Evolutionary conservation across 257 asterid species (phyloP), one percentile per base, ranked within the genome.

Genomic region (Petrea volubilis): DNA sequence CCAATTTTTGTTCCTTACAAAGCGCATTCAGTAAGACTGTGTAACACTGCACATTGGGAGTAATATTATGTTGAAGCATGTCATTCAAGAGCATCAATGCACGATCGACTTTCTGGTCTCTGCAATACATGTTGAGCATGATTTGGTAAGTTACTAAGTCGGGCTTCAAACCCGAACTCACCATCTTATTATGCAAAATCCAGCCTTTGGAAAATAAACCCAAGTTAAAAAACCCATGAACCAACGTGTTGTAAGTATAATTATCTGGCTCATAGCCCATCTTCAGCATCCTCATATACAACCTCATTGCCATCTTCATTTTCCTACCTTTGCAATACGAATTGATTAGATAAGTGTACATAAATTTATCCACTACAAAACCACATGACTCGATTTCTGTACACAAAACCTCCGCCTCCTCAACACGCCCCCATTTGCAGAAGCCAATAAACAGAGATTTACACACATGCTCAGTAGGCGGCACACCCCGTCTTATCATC

Each of bases 231-330:
- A 84, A 86, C 61, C 95, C 92, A 10, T 82, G 74, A 52, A 88
- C 71, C 69, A 86, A 74, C 3, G 92, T 84, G 61, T 82, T 82
- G 60, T 75, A 88, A 23, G 85, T 82, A 64, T 78, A 84, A 27
- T 69, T 79, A 80, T 88, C 92, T 0, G 82, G 87, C 64, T 73
- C 78, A 70, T 80, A 81, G 0, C 86, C 87, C 82, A 79, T 51
- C 75, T 88, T 82, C 2, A 84, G 70, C 95, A 88, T 84, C 74
- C 81, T 86, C 52, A 82, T 51, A 71, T 79, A 79, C 80, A 86
- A 49, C 62, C 87, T 86, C 88, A 80, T 82, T 33, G 92, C 90
- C 87, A 81, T 82, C 77, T 78, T 79, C 86, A 88, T 77, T 74
- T 86, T 82, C 78, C 80, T 70, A 33, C 29, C 81, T 75, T 79